phyloP scores from a whole-genome alignment of 2,329 filamentous ascomycete genomes.

The Talaromyces islandicus region DNA sequence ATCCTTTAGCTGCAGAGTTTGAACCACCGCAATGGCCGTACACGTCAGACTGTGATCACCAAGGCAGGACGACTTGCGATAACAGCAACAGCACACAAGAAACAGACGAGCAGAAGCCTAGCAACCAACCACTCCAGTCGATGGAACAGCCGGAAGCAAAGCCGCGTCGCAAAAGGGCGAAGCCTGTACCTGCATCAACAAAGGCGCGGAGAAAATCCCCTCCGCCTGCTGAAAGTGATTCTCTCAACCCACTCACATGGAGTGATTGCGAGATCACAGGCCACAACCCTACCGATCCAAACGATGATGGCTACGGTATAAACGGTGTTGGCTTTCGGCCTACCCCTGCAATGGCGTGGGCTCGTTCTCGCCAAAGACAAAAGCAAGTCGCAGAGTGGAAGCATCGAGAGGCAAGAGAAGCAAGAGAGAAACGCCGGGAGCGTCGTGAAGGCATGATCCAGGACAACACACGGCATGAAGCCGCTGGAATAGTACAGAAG shows the following conservation, averaged over 20 bases:
- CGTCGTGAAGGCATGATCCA: conserved; percentile 34
- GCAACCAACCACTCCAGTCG: not conserved
- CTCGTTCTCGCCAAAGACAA: conserved; percentile 49
- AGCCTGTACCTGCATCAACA: conserved; percentile 15
- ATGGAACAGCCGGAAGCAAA: not conserved
- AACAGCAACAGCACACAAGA: not conserved
- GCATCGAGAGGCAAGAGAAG: conserved; percentile 53
- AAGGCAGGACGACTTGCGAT: not conserved
- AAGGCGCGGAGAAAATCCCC: conserved; percentile 24
- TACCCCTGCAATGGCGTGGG: conserved; percentile 54
- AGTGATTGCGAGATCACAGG: conserved; percentile 58
- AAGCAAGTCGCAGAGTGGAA: conserved; percentile 57
- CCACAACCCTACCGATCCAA: conserved; percentile 50
- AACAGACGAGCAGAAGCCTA: not conserved
- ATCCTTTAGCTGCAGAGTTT: conserved; percentile 7
- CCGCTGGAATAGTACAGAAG: conserved; percentile 28
- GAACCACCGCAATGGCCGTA: conserved; percentile 5
- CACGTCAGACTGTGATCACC: not conserved
- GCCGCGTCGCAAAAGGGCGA: conserved; percentile 19
- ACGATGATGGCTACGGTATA: conserved; percentile 58
- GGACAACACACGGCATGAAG: conserved; percentile 21
- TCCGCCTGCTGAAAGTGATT: conserved; percentile 21
- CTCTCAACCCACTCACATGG: conserved; percentile 42
- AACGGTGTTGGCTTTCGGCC: conserved; percentile 60
- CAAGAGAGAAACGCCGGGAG: conserved; percentile 51